These are phyloP conservation scores for Hermanozyma aechmeae DNA, from an alignment of 805 yeast species.

Conservation along the genomic window DNA sequence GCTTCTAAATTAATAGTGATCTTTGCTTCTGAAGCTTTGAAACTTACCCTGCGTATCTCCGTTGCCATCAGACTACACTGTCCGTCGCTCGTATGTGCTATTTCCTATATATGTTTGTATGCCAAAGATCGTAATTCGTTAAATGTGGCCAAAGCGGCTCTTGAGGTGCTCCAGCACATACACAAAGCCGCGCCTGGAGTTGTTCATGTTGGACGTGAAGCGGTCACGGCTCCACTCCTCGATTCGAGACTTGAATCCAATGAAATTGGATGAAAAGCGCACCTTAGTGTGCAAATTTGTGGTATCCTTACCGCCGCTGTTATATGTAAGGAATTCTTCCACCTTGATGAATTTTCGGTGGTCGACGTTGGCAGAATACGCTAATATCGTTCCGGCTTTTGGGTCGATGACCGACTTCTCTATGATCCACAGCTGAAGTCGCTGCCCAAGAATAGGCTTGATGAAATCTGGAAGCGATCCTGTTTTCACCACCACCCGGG, in stretches of 20 bases:
- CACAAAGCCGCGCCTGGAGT: slow-evolving; percentile 63
- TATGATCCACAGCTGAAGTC: slow-evolving; percentile 66
- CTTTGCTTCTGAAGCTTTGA: too few species aligned
- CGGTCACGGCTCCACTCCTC: slow-evolving; percentile 73
- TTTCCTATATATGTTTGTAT: too few species aligned
- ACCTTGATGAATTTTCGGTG: slow-evolving; percentile 70
- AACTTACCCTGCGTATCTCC: too few species aligned
- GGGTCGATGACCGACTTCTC: slow-evolving; percentile 75
- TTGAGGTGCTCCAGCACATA: slow-evolving; percentile 65
- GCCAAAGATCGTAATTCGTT: too few species aligned
- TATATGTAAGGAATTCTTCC: slow-evolving; percentile 65
- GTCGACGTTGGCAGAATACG: slow-evolving; percentile 78
- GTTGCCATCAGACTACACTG: too few species aligned
- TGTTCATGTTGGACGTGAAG: slow-evolving; percentile 58
- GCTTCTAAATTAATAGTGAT: too few species aligned
- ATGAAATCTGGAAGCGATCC: slow-evolving; percentile 80
- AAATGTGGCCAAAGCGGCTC: slow-evolving; percentile 9
- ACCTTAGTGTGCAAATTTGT: slow-evolving; percentile 54
- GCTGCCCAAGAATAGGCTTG: slow-evolving; percentile 59
- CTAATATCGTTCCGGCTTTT: slow-evolving; percentile 36
- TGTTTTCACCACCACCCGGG: slow-evolving; percentile 64
- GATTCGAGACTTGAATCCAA: slow-evolving; percentile 60
- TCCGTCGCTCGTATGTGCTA: too few species aligned
- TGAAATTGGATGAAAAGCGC: slow-evolving; percentile 60
- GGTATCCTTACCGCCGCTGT: slow-evolving; percentile 8